These are phyloP conservation scores for Schwanniomyces pseudopolymorphus DNA, from an alignment of 805 yeast species.

Conservation along the genomic window DNA sequence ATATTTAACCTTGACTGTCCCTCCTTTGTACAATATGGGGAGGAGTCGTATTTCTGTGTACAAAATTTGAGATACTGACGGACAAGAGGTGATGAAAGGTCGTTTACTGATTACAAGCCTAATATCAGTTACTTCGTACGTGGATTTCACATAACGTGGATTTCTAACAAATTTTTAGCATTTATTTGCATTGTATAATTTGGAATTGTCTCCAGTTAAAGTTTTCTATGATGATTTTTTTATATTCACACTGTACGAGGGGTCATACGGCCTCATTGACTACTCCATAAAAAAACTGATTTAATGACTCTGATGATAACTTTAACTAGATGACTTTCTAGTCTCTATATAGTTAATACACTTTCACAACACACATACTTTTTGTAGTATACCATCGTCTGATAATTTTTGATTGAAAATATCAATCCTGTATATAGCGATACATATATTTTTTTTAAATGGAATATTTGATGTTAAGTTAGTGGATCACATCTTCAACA, in stretches of 20 bases:
- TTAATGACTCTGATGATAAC: constrained; percentile 45
- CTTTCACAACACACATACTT: too few relatives aligned
- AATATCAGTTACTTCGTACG: background rate
- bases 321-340: background rate
- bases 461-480: background rate
- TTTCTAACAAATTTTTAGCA: constrained; percentile 7
- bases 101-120: constrained; percentile 32
- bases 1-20: constrained; percentile 35
- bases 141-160: background rate
- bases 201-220: constrained; percentile 2
- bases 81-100: constrained; percentile 46
- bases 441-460: background rate
- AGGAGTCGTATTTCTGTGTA: constrained; percentile 50
- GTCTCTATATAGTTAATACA: background rate
- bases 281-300: constrained; percentile 41
- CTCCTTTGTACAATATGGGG: constrained; percentile 40
- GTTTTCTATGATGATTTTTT: constrained; percentile 42
- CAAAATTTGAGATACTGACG: constrained; percentile 43
- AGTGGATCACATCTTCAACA: background rate
- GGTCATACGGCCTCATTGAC: constrained; percentile 33
- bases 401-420: background rate
- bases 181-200: constrained; percentile 19
- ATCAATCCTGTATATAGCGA: background rate
- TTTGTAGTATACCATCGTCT: too few relatives aligned
- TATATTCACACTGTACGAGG: constrained; percentile 50